phyloP scores from a whole-genome alignment of 148 eudicot species.

The Diospyros lotus region DNA sequence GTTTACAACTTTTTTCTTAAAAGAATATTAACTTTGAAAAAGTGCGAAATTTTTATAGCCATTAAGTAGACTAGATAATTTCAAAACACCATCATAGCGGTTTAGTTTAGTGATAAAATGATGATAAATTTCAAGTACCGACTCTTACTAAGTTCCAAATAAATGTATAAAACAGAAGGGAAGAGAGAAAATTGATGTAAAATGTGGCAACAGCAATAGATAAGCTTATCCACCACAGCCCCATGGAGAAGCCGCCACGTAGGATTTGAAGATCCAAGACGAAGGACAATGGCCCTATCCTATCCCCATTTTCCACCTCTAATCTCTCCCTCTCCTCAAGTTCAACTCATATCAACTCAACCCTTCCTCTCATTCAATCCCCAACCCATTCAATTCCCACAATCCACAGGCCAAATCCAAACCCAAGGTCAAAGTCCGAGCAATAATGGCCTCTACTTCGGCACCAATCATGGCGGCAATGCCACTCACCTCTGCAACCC shows the following conservation, averaged over 20 bases:
- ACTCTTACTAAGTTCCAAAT: too few species aligned
- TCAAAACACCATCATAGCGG: too few species aligned
- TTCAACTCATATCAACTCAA: constrained; percentile 7
- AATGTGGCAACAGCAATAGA: constrained; percentile 17
- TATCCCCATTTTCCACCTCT: constrained; percentile 31
- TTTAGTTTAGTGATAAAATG: too few species aligned
- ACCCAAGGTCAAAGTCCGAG: background rate
- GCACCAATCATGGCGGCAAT: constrained; percentile 29
- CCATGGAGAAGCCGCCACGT: constrained; percentile 30
- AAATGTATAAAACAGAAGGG: too few species aligned
- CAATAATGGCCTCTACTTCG: constrained; percentile 34
- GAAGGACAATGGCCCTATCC: background rate
- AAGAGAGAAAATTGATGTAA: background rate
- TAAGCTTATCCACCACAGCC: constrained; percentile 39
- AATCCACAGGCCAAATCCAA: background rate
- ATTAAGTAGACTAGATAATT: too few species aligned
- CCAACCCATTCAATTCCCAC: background rate
- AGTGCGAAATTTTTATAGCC: too few species aligned
- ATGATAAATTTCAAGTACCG: too few species aligned
- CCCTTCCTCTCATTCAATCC: constrained; percentile 9
- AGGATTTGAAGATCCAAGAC: background rate
- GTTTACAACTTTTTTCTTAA: too few species aligned
- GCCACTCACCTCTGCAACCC: constrained; percentile 31
- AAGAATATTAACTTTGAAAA: too few species aligned
- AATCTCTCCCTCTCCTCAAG: constrained; percentile 9